Evolutionary conservation across 176 grass and related monocot species (phyloP).

Genomic region (Musa itinerans): DNA sequence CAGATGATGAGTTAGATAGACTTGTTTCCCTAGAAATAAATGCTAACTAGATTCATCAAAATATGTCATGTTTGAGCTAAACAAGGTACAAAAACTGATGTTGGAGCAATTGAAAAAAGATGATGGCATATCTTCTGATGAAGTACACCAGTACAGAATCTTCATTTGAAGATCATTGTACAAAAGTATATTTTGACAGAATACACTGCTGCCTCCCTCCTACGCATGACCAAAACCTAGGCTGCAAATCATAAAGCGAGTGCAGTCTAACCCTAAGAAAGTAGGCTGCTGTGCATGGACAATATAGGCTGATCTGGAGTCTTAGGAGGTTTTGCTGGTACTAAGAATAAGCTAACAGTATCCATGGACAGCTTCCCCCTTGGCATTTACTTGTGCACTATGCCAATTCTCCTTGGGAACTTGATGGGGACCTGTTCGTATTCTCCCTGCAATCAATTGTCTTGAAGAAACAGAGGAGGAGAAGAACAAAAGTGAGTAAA

Average conservation of each 20-base stretch:
- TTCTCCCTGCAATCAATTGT: neutral
- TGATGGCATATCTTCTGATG: neutral
- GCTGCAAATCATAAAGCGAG: neutral
- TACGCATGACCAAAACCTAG: neutral
- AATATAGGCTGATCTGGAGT: neutral
- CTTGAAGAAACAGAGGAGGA: neutral
- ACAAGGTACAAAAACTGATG: too few species aligned
- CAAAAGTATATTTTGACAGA: too few species aligned
- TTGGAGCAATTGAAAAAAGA: neutral
- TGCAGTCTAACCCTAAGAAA: neutral
- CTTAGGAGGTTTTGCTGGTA: neutral
- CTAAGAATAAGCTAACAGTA: neutral
- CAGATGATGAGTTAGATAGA: too few species aligned
- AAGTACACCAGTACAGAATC: neutral
- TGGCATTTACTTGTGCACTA: neutral
- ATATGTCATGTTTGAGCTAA: too few species aligned
- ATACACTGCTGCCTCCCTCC: conserved; percentile 12
- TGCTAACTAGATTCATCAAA: too few species aligned
- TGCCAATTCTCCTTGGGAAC: neutral
- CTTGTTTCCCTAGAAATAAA: too few species aligned
- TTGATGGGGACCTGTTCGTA: neutral
- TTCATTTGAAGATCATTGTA: conserved; percentile 12
- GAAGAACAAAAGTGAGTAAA: conserved; percentile 1
- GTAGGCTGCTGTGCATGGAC: neutral
- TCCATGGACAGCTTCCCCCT: neutral